Evolutionary conservation across 345 rosid species (phyloP).

Genomic region (Dipteronia sinensis): DNA sequence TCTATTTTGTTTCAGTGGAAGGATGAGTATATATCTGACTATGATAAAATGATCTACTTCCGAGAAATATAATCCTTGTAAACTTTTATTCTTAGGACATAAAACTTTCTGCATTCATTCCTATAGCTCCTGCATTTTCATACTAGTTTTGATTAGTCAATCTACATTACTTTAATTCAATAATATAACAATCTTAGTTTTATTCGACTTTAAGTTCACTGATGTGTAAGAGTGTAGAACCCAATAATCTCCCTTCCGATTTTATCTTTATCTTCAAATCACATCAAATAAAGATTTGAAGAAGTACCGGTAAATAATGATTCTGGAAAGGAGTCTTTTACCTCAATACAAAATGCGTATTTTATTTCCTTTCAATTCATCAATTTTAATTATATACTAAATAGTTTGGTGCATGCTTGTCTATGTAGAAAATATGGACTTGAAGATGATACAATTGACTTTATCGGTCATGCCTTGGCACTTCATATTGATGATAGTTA

Average conservation of each 20-base stretch:
- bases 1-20: too few relatives aligned
- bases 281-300: background rate
- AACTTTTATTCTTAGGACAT: too few relatives aligned
- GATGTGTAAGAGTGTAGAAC: background rate
- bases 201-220: background rate
- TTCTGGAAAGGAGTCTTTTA: background rate
- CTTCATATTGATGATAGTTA: slow-evolving; percentile 74
- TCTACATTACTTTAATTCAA: background rate
- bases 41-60: too few relatives aligned
- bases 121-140: too few relatives aligned
- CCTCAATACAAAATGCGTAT: too few relatives aligned
- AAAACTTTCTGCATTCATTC: too few relatives aligned
- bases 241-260: background rate
- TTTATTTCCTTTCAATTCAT: background rate
- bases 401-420: background rate
- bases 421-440: slow-evolving; percentile 70
- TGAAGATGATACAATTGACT: slow-evolving; percentile 90
- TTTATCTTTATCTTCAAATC: background rate
- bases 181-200: background rate
- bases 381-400: slow-evolving; percentile 3
- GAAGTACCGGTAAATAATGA: background rate
- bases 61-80: too few relatives aligned
- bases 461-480: slow-evolving; percentile 91
- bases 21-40: too few relatives aligned
- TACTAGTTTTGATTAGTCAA: too few relatives aligned